Evolutionary conservation across 371 early-diverging fungal species (phyloP), one percentile per base, ranked within the genome.

Genomic region (Dinochytrium kinnereticum): DNA sequence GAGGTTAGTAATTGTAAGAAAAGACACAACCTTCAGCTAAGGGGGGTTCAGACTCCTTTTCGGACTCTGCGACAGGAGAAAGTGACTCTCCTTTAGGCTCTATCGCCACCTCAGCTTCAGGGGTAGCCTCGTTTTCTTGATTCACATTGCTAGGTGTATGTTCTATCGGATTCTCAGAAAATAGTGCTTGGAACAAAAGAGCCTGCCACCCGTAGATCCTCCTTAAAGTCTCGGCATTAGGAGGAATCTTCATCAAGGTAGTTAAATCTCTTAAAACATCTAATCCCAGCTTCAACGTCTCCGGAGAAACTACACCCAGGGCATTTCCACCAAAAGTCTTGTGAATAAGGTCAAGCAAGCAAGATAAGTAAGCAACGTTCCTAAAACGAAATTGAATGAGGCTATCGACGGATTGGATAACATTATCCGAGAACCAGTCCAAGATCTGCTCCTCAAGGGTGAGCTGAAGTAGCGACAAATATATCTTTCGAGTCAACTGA

Each of bases 121-220:
- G n/a, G n/a, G n/a, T n/a, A n/a, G n/a, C n/a, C n/a, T n/a, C n/a
- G n/a, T n/a, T n/a, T 21, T 64, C 64, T 64, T 3, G 36, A 34
- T 5, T 30, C 13, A 15, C 38, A 15, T 5, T 34, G 17, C 19
- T 21, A 15, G 64, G 31, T 33, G 24, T 64, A 64, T 5, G 34
- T 26, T 31, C 44, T 40, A 26, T 17, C 44, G 55, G 15, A 17
- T 33, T 13, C 3, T 61, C 44, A 21, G 17, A 17, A 40, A 26
- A 44, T 44, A 67, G 26, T 36, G 67, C 68, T 33, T 64, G 72
- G 44, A 72, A 49, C 69, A 70, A 37, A 36, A 61, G 61, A 5
- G 44, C 28, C 71, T 80, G 81, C 81, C 81, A 80, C 34, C 72
- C 70, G 69, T 71, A 73, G 24, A 78, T 67, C 36, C 67, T 49